Evolutionary conservation across 2,329 filamentous ascomycete species (phyloP), one percentile per base, ranked within the genome.

Genomic region (Colletotrichum camelliae): DNA sequence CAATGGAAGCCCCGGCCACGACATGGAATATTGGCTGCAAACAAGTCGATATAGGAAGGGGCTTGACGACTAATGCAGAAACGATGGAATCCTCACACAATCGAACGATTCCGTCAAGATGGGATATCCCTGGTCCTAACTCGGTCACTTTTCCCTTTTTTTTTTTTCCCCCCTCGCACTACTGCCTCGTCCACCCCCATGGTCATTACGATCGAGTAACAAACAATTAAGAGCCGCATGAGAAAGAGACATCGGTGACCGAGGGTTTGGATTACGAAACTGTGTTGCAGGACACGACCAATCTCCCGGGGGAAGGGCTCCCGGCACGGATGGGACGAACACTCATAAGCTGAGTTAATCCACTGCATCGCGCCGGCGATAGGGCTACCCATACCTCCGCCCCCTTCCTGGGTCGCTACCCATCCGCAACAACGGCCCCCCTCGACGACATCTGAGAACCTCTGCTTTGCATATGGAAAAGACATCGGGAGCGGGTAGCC

Each of bases 281-380:
- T 61, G 27, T 21, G 48, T 60, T 71, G 72, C 72, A 75, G 72
- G 52, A 72, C 52, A 39, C 15, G 58, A 52, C 62, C 55, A 72
- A 72, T 75, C 62, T 75, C 68, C 72, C 62, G 72, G 72, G 60
- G 67, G 31, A 31, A 61, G 18, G 37, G 21, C 52, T 72, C 61
- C 72, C 31, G 39, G 68, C 72, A 55, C 61, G 39, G 55, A 72
- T 75, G 69, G 73, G 69, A 73, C 64, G 73, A 73, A 72, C 73
- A 67, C 62, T 62, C 24, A 21, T 52, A 15, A 62, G 27, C 24
- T 58, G 35, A 39, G 39, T 55, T 18, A 72, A 33, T 27, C 39
- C 29, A 15, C 58, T 31, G 58, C 58, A 52, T n/a, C 29, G 67
- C 16, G 37, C 8, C 33, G 29, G 43, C 29, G 31, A 64, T 70